Evolutionary conservation across 2,329 filamentous ascomycete genomes (phyloP).

Genomic region (Calonectria pseudoreteaudii): DNA sequence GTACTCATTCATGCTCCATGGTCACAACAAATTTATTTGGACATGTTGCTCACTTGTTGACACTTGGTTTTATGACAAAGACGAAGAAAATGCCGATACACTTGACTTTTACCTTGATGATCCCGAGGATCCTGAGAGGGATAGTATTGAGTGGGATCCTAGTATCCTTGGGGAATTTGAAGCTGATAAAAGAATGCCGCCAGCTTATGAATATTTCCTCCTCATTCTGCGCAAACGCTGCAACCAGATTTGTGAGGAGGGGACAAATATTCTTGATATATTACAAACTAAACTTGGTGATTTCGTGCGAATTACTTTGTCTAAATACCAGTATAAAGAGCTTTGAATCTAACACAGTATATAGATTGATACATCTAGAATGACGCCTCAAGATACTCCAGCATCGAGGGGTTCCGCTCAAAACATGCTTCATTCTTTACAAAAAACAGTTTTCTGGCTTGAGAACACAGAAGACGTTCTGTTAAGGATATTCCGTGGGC

Average conservation of each 20-base stretch:
- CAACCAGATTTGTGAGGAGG: not conserved
- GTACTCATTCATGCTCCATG: conserved; percentile 7
- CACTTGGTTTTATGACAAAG: not conserved
- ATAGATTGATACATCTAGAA: no score
- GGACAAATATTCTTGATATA: not conserved
- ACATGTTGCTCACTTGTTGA: not conserved
- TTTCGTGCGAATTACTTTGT: not conserved
- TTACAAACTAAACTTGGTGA: not conserved
- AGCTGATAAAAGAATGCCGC: not conserved
- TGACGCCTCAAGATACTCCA: no score
- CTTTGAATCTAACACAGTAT: no score
- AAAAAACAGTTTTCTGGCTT: not conserved
- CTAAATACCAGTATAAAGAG: no score
- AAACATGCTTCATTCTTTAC: not conserved
- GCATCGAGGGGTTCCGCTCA: no score
- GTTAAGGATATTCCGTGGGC: no score
- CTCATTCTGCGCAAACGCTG: not conserved
- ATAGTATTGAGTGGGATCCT: not conserved
- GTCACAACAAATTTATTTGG: not conserved
- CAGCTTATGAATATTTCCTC: conserved; percentile 2
- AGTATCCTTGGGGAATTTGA: not conserved
- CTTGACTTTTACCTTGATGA: not conserved
- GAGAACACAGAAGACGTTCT: not conserved
- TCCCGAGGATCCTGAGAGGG: not conserved
- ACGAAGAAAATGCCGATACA: conserved; percentile 7